Evolutionary conservation across 192 early-diverging fungal species (phyloP).

Genomic region (Geranomyces variabilis): DNA sequence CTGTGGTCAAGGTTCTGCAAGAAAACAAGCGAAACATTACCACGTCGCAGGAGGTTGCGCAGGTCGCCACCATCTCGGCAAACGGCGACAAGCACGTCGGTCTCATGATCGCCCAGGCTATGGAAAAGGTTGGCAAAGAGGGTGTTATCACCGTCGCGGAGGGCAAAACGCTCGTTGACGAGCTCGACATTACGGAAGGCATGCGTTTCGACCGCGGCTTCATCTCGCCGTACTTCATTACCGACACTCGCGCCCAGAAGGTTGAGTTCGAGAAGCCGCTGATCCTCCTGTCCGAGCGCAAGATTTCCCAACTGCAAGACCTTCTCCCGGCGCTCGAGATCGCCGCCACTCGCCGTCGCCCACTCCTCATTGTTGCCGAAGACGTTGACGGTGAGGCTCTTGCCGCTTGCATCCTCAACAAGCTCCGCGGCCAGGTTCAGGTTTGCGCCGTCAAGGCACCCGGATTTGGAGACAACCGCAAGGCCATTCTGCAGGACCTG

Average conservation of each 20-base stretch:
- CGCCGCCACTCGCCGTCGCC: conserved; percentile 91
- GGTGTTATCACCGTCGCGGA: conserved; percentile 99
- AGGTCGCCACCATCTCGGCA: conserved; percentile 99
- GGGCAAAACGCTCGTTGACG: conserved; percentile 99
- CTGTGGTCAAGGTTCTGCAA: conserved; percentile 90
- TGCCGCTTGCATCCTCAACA: conserved; percentile 99
- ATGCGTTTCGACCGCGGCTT: conserved; percentile 99
- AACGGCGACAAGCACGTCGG: conserved; percentile 99
- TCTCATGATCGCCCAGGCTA: conserved; percentile 94
- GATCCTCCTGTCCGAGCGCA: conserved; percentile 97
- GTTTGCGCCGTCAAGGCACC: conserved; percentile 99
- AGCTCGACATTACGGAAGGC: conserved; percentile 97
- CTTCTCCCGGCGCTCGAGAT: conserved; percentile 95
- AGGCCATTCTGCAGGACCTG: conserved; percentile 96
- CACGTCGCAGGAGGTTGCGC: conserved; percentile 94
- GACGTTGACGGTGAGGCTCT: conserved; percentile 99
- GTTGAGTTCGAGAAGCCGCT: conserved; percentile 99
- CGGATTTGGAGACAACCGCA: conserved; percentile 99
- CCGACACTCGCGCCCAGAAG: conserved; percentile 97
- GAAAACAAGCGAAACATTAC: conserved; percentile 90
- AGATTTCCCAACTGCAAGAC: conserved; percentile 95
- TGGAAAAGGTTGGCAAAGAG: conserved; percentile 99
- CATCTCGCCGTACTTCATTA: conserved; percentile 99
- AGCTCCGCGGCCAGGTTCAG: conserved; percentile 97
- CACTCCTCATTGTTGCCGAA: conserved; percentile 96